Evolutionary conservation across 2,329 filamentous ascomycete species (phyloP).

Genomic region (Pyrenophora tritici-repentis): DNA sequence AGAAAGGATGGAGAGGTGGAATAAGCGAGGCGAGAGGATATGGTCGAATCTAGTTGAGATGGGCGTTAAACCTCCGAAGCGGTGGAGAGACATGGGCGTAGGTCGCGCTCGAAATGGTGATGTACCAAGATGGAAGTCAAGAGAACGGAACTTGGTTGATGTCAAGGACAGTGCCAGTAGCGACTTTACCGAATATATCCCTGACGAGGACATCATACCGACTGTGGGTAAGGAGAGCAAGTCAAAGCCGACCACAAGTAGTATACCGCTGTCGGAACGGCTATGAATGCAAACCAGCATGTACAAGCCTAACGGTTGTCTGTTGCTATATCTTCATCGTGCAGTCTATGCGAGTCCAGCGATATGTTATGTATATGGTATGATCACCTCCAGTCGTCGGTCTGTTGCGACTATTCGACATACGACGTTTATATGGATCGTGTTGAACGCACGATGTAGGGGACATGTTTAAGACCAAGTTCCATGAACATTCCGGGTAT

Average conservation of each 20-base stretch:
- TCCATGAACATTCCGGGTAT: too few species aligned
- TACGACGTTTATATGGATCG: too few species aligned
- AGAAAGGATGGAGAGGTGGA: conserved; percentile 52
- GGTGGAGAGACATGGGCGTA: conserved; percentile 56
- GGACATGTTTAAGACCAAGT: too few species aligned
- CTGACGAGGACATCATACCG: conserved; percentile 38
- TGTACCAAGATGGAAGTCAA: conserved; percentile 42
- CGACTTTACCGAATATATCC: conserved; percentile 10
- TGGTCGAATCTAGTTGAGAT: conserved; percentile 54
- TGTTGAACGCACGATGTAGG: too few species aligned
- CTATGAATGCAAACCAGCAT: background rate
- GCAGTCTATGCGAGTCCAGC: too few species aligned
- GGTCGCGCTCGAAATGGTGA: conserved; percentile 36
- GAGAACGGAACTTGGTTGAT: conserved; percentile 33
- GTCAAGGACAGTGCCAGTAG: conserved; percentile 33
- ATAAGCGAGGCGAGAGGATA: conserved; percentile 55
- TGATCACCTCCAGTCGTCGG: too few species aligned
- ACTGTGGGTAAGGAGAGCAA: conserved; percentile 27
- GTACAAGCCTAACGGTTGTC: too few species aligned
- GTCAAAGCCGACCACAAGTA: conserved; percentile 1
- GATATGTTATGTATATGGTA: too few species aligned
- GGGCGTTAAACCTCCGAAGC: conserved; percentile 62
- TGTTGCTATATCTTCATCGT: too few species aligned
- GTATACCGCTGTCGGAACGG: conserved; percentile 3
- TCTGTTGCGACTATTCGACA: too few species aligned